These are phyloP conservation scores for Botrytis paeoniae DNA, from an alignment of 2,329 filamentous ascomycete species.

Conservation along the genomic window DNA sequence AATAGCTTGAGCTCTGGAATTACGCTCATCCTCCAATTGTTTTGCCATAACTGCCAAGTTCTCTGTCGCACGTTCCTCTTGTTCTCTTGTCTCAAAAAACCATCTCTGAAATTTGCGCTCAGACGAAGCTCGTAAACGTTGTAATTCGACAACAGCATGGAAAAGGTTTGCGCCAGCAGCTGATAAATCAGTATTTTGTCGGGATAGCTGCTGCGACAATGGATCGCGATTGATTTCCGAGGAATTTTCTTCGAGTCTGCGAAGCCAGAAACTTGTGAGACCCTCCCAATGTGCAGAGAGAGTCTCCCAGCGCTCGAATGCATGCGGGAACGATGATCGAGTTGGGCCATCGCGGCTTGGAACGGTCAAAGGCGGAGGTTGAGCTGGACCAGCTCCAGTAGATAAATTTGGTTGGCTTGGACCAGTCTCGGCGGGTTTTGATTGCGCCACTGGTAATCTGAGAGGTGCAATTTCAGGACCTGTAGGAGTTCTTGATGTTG, in stretches of 20 bases:
- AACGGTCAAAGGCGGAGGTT: conserved; percentile 15
- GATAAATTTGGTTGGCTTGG: conserved; percentile 18
- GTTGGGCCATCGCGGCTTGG: conserved; percentile 31
- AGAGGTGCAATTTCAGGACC: conserved; percentile 31
- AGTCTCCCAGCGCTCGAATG: conserved; percentile 96
- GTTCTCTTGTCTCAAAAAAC: conserved; percentile 92
- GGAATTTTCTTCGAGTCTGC: conserved; percentile 84
- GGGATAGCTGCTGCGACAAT: conserved; percentile 80
- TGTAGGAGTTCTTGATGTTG: conserved; percentile 31
- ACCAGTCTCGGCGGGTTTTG: conserved; percentile 26
- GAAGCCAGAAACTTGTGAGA: conserved; percentile 95
- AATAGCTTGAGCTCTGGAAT: conserved; percentile 64
- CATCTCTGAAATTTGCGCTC: conserved; percentile 97
- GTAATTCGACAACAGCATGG: conserved; percentile 93
- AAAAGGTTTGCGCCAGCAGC: conserved; percentile 96
- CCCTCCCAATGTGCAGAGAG: conserved; percentile 98
- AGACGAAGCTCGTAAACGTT: conserved; percentile 87
- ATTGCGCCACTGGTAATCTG: conserved; percentile 34
- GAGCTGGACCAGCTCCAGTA: conserved; percentile 14
- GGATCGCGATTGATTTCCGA: conserved; percentile 81
- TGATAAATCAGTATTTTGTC: conserved; percentile 95
- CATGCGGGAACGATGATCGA: conserved; percentile 83
- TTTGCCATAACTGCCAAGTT: conserved; percentile 76
- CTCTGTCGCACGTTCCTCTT: conserved; percentile 83
- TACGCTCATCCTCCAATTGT: conserved; percentile 71